Conservation (phyloP, 176 grass and related monocot species). For the Phoenix dactylifera region DNA sequence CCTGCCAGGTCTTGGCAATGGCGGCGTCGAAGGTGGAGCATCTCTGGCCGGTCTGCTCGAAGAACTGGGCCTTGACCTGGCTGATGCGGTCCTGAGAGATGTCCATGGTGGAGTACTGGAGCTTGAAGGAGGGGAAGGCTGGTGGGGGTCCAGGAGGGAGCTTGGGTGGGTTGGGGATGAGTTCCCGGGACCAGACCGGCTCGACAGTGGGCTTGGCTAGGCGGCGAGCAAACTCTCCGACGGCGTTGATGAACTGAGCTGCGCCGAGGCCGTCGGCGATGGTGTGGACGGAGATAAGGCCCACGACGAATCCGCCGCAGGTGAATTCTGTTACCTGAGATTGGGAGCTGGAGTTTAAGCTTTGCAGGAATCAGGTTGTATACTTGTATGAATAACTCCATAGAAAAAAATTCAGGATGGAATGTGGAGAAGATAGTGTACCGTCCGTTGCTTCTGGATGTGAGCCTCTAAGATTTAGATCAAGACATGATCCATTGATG, state of each 20-base stretch:
- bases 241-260: constrained; percentile 74
- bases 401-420: background rate
- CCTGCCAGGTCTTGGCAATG: constrained; percentile 68
- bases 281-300: constrained; percentile 70
- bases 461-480: too few relatives aligned
- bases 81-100: constrained; percentile 27
- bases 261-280: constrained; percentile 78
- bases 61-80: constrained; percentile 43
- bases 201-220: constrained; percentile 22
- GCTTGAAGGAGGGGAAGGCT: constrained; percentile 27
- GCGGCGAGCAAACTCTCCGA: constrained; percentile 48
- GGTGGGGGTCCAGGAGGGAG: constrained; percentile 29
- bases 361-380: too few relatives aligned
- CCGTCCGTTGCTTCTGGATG: too few relatives aligned
- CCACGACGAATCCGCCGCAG: constrained; percentile 70
- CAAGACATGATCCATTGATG: too few relatives aligned
- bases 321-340: constrained; percentile 79
- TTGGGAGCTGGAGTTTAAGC: background rate
- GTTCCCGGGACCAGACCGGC: constrained; percentile 50
- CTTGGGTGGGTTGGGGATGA: constrained; percentile 62
- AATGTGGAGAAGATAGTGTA: too few relatives aligned
- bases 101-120: constrained; percentile 43
- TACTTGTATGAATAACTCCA: background rate
- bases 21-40: constrained; percentile 85
- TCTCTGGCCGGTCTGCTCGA: constrained; percentile 34